A percentile compares a stretch with the other conserved stretches of the same genome.
Evolutionary conservation across 2,329 filamentous ascomycete species (phyloP).

Genomic region (Fusarium dimerum): DNA sequence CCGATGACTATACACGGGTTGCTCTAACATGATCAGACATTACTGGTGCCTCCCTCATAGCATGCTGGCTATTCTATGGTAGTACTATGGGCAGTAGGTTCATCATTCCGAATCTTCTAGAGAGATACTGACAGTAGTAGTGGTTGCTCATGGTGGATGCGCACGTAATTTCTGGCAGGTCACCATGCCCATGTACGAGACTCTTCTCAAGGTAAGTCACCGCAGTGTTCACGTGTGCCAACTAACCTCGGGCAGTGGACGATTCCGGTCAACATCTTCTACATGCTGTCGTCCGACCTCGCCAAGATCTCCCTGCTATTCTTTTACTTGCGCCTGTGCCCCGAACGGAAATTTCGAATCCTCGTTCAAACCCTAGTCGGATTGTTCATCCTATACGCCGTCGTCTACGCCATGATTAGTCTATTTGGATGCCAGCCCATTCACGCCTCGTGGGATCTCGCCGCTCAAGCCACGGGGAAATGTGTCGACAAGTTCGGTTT

Average conservation of each 20-base stretch:
- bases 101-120: accelerated
- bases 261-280: slow-evolving; percentile 26
- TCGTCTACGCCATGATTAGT: slow-evolving; percentile 25
- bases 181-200: slow-evolving; percentile 10
- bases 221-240: accelerated
- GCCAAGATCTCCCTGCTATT: slow-evolving; percentile 26
- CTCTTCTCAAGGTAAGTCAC: slow-evolving; percentile 11
- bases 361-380: slow-evolving; percentile 6
- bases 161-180: slow-evolving; percentile 24
- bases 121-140: background rate
- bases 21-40: background rate
- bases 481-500: slow-evolving; percentile 27
- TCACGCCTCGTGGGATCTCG: slow-evolving; percentile 24
- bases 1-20: slow-evolving; percentile 1
- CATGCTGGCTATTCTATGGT: slow-evolving; percentile 23
- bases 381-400: slow-evolving; percentile 15
- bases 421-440: slow-evolving; percentile 24
- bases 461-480: slow-evolving; percentile 17
- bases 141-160: slow-evolving; percentile 21
- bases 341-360: slow-evolving; percentile 19
- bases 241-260: slow-evolving; percentile 9
- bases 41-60: slow-evolving; percentile 19
- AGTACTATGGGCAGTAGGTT: slow-evolving; percentile 26
- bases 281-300: slow-evolving; percentile 25
- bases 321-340: slow-evolving; percentile 23